Percentiles rank a stretch among this genome's conserved stretches.
Conservation (phyloP, 2,329 filamentous ascomycete species). For the Colletotrichum brevisporum region DNA sequence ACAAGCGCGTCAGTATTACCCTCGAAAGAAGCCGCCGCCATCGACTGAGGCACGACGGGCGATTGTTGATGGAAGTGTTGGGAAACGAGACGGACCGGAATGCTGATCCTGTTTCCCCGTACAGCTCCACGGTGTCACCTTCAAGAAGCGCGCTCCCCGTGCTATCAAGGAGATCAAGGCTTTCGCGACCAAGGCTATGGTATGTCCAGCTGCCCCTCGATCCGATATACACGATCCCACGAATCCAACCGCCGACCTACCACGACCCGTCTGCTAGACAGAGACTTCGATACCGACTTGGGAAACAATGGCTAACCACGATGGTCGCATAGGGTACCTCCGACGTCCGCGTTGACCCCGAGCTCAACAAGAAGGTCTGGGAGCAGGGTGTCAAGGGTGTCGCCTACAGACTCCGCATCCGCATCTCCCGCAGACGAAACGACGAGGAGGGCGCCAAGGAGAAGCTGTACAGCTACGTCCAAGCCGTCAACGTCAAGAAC, state of each 20-base stretch:
- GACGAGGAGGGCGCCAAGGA: conserved; percentile 99
- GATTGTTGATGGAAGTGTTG: conserved; percentile 2
- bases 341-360: conserved; percentile 98
- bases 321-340: conserved; percentile 81
- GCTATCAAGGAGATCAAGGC: conserved; percentile 99
- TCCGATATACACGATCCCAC: background rate
- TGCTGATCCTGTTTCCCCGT: conserved; percentile 51
- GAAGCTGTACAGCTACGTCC: conserved; percentile 99
- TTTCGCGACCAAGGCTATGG: conserved; percentile 96
- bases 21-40: conserved; percentile 41
- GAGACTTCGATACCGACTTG: background rate
- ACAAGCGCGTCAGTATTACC: conserved; percentile 78
- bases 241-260: background rate
- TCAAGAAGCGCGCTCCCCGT: conserved; percentile 99
- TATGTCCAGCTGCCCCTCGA: conserved; percentile 66
- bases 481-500: conserved; percentile 99
- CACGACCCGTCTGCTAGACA: background rate
- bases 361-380: conserved; percentile 99
- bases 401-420: conserved; percentile 95
- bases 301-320: conserved; percentile 42
- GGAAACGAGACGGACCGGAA: background rate
- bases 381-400: conserved; percentile 99
- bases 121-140: conserved; percentile 95
- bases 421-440: conserved; percentile 99
- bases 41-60: conserved; percentile 18